Conservation (phyloP, 495 filamentous ascomycete genomes). For the Talaromyces proteolyticus region DNA sequence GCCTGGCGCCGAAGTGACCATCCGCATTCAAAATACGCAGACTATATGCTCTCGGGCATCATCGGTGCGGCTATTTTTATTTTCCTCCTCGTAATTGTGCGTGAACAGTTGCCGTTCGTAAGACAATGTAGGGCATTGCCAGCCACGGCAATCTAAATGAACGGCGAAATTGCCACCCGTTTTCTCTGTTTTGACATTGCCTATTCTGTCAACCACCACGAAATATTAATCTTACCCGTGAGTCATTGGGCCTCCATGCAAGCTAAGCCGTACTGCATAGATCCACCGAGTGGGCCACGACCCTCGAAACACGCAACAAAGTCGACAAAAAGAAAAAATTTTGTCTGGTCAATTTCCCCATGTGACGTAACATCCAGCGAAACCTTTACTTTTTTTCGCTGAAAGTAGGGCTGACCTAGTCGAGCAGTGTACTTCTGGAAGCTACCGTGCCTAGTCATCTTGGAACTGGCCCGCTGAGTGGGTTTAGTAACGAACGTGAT, state of each 20-base stretch:
- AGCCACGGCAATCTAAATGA: too few relatives aligned
- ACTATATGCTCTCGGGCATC: not conserved
- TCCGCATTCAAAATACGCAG: too few relatives aligned
- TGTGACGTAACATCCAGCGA: not conserved
- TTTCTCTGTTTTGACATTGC: too few relatives aligned
- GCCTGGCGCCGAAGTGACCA: too few relatives aligned
- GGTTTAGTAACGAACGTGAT: too few relatives aligned
- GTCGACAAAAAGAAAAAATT: not conserved
- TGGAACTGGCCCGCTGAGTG: too few relatives aligned
- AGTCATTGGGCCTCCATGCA: too few relatives aligned
- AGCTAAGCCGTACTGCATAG: not conserved
- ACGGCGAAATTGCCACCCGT: too few relatives aligned
- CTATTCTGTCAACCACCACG: too few relatives aligned
- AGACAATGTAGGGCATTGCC: not conserved
- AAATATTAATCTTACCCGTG: too few relatives aligned
- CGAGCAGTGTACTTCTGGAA: not conserved
- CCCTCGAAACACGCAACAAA: not conserved
- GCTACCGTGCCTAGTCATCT: too few relatives aligned
- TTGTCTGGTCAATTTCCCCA: not conserved
- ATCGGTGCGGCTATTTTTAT: not conserved
- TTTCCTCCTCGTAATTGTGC: not conserved
- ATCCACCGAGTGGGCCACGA: not conserved
- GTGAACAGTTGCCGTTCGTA: not conserved
- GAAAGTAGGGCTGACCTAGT: not conserved
- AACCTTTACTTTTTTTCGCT: not conserved